Evolutionary conservation across 2,329 filamentous ascomycete species (phyloP).

Genomic region (Trichoderma arundinaceum): DNA sequence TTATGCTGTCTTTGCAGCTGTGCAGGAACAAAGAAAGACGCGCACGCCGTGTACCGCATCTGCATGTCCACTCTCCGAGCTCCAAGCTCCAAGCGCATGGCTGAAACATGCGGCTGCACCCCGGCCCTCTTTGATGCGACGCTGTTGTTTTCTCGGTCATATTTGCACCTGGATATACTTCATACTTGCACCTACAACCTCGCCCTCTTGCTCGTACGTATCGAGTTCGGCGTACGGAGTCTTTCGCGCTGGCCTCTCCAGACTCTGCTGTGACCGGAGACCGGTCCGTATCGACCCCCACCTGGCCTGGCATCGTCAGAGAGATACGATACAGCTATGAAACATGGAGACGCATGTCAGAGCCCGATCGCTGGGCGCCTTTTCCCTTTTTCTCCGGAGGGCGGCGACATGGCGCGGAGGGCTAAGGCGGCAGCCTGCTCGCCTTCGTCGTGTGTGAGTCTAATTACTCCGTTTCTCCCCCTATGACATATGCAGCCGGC

Average conservation of each 20-base stretch:
- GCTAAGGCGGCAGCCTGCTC: background rate
- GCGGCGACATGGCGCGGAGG: background rate
- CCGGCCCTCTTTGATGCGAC: conserved; percentile 26
- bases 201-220: too few relatives aligned
- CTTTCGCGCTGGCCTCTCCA: too few relatives aligned
- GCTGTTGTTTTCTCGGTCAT: conserved; percentile 1
- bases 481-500: background rate
- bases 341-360: conserved; percentile 31
- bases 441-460: background rate
- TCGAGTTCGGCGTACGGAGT: too few relatives aligned
- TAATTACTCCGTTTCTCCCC: background rate
- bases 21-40: conserved; percentile 25
- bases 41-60: conserved; percentile 25
- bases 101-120: conserved; percentile 32
- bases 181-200: background rate
- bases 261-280: background rate
- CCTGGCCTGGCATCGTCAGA: conserved; percentile 15
- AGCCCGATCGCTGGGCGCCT: conserved; percentile 25
- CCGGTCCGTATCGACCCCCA: conserved; percentile 21
- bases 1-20: background rate
- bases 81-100: conserved; percentile 22
- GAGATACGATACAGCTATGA: conserved; percentile 31
- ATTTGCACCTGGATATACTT: background rate
- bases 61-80: conserved; percentile 15
- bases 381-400: conserved; percentile 17